Percentiles rank a stretch among this genome's conserved stretches.
Evolutionary conservation across 805 yeast genomes (phyloP).

Genomic region (Candida dajiaensis): DNA sequence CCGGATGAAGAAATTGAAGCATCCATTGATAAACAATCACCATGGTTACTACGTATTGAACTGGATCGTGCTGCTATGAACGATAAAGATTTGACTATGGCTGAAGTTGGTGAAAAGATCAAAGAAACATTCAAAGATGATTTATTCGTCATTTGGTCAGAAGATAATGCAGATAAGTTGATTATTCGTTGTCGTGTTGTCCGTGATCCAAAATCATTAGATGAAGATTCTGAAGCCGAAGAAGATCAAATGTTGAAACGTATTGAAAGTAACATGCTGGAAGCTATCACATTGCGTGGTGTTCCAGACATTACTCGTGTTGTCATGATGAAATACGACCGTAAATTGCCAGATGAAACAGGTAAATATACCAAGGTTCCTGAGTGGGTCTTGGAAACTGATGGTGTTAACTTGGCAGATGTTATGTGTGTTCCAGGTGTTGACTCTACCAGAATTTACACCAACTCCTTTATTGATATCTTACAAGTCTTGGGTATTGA

Average conservation of each 20-base stretch:
- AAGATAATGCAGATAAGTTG: constrained; percentile 95
- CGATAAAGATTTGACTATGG: constrained; percentile 96
- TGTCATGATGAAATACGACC: constrained; percentile 77
- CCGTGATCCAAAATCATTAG: constrained; percentile 89
- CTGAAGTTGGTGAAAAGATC: constrained; percentile 95
- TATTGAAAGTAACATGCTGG: constrained; percentile 94
- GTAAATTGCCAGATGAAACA: constrained; percentile 61
- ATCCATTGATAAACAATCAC: constrained; percentile 89
- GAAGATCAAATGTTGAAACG: constrained; percentile 95
- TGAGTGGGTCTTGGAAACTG: constrained; percentile 98
- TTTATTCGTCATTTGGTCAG: constrained; percentile 96
- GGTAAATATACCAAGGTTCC: constrained; percentile 88
- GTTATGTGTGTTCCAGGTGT: constrained; percentile 96
- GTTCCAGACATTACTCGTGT: constrained; percentile 84
- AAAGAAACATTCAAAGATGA: constrained; percentile 91
- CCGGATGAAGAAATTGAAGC: constrained; percentile 97
- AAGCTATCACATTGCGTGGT: constrained; percentile 92
- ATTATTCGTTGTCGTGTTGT: constrained; percentile 97
- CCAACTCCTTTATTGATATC: constrained; percentile 94
- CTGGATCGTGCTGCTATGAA: constrained; percentile 98
- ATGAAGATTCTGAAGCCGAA: constrained; percentile 91
- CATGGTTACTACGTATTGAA: constrained; percentile 95
- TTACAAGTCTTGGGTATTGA: constrained; percentile 95
- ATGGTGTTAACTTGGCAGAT: constrained; percentile 93
- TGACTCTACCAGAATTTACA: constrained; percentile 83